Evolutionary conservation across 176 grass and related monocot genomes (phyloP), one percentile per base, ranked within the genome.

Genomic region (Coix lacrymajobi): DNA sequence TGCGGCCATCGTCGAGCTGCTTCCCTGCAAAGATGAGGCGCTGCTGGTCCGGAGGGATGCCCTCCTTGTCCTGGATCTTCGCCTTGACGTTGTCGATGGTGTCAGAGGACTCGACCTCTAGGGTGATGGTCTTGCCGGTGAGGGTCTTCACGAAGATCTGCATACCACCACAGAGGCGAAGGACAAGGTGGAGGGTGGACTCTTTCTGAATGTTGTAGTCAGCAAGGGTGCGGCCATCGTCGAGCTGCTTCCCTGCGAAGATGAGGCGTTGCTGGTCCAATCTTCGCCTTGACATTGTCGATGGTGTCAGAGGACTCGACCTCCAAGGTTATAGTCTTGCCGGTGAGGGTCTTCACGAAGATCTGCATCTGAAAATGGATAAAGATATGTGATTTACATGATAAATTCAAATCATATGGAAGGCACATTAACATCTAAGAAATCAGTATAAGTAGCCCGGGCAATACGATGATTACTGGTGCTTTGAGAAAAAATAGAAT

Each of bases 1-100:
- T 90, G 24, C 88, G 83, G 7, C 83, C 88, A 3, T 90, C 88
- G 41, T 90, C 88, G 0, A 90, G 83, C n/a, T 90, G 88, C 71
- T 86, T 90, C 0, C 88, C 83, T 0, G 88, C 83, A 2, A 90
- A 90, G 83, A 86, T 83, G 1, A 90, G 49, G 6, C 88, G 66
- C 66, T 90, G 88, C 83, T 86, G 83, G 72, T 86, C 88, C 64
- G 88, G 83, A 25, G 79, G 88, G 15, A 90, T 90, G 9, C 90
- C 90, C 28, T 92, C 86, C 83, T 92, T 89, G 78, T 92, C 90
- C 37, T 89, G 86, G 15, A 92, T 89, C 78, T 92, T 89, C 7
- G 90, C 79, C 73, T 92, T 92, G n/a, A 91, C 89, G 25, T 88
- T 88, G 81, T 88, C 86, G 15, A 84, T 84, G 1, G 86, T 88